phyloP scores from a whole-genome alignment of 768 basidiomycete species.

The Leucosporidium creatinivorum region DNA sequence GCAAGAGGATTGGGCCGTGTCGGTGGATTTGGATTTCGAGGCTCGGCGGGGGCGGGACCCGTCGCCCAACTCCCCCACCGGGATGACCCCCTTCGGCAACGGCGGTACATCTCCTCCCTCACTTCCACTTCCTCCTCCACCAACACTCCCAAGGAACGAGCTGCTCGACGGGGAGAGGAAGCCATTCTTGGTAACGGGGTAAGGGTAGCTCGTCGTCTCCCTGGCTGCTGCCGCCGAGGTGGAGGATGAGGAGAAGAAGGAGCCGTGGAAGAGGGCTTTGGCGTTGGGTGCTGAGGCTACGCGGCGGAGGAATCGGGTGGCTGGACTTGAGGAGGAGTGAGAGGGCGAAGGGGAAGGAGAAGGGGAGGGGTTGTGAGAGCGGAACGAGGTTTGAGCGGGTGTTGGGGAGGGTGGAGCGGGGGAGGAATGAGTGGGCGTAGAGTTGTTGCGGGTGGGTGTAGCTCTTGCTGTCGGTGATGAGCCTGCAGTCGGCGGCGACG shows the following conservation, averaged over 20 bases:
- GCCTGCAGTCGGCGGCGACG: background rate
- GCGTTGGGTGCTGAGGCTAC: constrained; percentile 96
- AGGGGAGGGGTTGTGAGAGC: background rate
- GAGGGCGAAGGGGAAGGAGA: background rate
- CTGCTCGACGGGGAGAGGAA: constrained; percentile 33
- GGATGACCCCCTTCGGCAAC: constrained; percentile 31
- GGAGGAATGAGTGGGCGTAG: background rate
- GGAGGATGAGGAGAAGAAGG: constrained; percentile 26
- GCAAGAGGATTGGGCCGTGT: constrained; percentile 12
- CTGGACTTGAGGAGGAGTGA: background rate
- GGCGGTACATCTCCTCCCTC: constrained; percentile 5
- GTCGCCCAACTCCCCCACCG: constrained; percentile 50
- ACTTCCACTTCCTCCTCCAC: too few relatives aligned
- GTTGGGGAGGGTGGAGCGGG: constrained; percentile 1
- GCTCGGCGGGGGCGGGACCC: constrained; percentile 45
- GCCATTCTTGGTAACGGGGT: constrained; percentile 52
- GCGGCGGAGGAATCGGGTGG: constrained; percentile 71
- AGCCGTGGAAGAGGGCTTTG: constrained; percentile 66
- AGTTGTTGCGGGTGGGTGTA: background rate
- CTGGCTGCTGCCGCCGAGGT: constrained; percentile 3
- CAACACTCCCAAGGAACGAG: too few relatives aligned
- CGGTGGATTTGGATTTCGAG: constrained; percentile 20
- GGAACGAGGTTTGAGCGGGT: constrained; percentile 11
- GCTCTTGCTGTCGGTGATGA: background rate
- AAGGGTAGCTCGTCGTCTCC: constrained; percentile 39